Evolutionary conservation across 805 yeast species (phyloP), one percentile per base, ranked within the genome.

Genomic region (Starmerella apis): DNA sequence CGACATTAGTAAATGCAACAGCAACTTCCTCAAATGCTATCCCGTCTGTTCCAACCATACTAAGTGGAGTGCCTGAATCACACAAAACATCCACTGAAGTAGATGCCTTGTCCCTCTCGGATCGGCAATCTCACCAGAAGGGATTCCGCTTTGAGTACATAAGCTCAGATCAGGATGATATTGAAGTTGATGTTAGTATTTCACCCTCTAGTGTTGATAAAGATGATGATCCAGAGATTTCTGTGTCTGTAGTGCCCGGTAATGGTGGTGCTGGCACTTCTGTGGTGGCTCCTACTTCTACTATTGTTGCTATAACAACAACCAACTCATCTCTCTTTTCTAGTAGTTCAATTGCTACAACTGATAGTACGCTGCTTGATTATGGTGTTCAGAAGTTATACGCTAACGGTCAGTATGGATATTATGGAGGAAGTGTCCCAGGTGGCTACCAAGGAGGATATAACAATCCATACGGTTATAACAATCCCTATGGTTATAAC

Each of bases 141-240:
- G 47, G 47, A 18, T 50, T 58, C 28, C 27, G 37, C 14, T 56
- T 59, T 39, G 38, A 43, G 14, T 59, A 46, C 36, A 43, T 39
- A 10, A 56, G 56, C 37, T 38, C 56, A n/a, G 61, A 56, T 30
- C 39, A 30, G 2, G 60, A 56, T 3, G 55, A 51, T 13, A 16
- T 59, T 6, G 60, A 57, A 16, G 55, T 59, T 1, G 56, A 49
- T n/a, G 46, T 43, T 4, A 46, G 53, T 13, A 55, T 45, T 20
- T 31, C 55, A 11, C 24, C 46, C 3, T 38, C 53, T 11, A 38
- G 38, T 18, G 51, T 47, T n/a, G 43, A 42, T 24, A 20, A 20
- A 7, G 54, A 36, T 9, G 37, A 30, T 20, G 19, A n/a, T 8
- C 35, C 45, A 9, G 43, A 23, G 20, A 16, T n/a, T 22, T 22